Base-by-base conservation (phyloP, 441 rosid species). In the Bruguiera hainesii region DNA sequence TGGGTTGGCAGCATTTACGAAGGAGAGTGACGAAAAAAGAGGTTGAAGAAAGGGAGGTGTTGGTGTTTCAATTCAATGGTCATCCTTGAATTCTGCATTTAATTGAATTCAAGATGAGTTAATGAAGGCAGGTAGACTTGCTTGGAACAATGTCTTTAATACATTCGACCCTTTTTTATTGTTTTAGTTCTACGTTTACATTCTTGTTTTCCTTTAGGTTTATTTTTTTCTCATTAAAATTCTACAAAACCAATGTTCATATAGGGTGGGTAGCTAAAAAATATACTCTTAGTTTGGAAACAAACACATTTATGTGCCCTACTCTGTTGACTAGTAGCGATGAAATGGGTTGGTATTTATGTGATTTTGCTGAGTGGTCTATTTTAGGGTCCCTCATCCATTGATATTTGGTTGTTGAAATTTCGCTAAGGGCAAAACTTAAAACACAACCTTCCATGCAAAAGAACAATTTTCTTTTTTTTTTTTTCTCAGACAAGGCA, bases 81-180 rank as follows among this genome's bases (percentile, higher is more conserved):
- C 79, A 66, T 74, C 75, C 79, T 81, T 89, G 73, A 89, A 77
- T 76, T 80, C 80, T 74, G 86, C 89, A 87, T 89, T 83, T 81
- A 89, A 70, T 79, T 77, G 76, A 81, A 78, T 80, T 85, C 76
- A 77, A 76, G 81, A 79, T 77, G 67, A 77, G 28, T 83, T 74
- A 85, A 81, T 81, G 89, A 73, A 80, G 85, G 85, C 90, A 79
- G 89, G 85, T 85, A 65, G 81, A 71, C 75, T 59, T 16, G 20
- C 76, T 70, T 67, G 21, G 70, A 76, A 13, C 62, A 71, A 70
- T 75, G 76, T 66, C 64, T 71, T 79, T 73, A 71, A 69, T 77
- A 51, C 52, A 30, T 67, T 76, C 51, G 18, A 49, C 57, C 57
- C 60, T 65, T 26, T 29, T 64, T n/a, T 19, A 33, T 15, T 55